phyloP scores from a whole-genome alignment of 495 filamentous ascomycete genomes.

The Halenospora varia region DNA sequence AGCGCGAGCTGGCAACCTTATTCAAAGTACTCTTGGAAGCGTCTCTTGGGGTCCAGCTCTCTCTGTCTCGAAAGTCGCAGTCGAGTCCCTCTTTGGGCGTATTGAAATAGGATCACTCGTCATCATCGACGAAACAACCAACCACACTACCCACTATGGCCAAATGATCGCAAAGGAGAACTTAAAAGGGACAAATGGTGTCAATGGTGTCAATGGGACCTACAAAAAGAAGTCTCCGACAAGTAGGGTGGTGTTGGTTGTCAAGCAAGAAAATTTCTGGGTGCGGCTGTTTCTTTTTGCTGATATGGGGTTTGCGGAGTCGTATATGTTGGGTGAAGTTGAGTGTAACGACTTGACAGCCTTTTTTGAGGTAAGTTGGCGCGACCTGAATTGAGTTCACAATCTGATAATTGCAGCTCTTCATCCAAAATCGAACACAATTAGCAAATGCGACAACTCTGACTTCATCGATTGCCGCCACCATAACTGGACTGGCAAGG shows the following conservation, averaged over 20 bases:
- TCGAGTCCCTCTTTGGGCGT: conserved; percentile 36
- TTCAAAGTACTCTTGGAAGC: conserved; percentile 33
- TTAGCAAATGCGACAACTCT: conserved; percentile 54
- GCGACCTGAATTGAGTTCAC: neutral
- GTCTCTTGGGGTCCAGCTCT: conserved; percentile 36
- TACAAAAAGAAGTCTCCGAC: neutral
- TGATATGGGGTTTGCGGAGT: conserved; percentile 72
- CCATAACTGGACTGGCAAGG: conserved; percentile 47
- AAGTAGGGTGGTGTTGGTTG: conserved; percentile 39
- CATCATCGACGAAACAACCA: conserved; percentile 35
- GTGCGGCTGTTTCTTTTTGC: conserved; percentile 58
- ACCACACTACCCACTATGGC: conserved; percentile 18
- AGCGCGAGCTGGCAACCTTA: conserved; percentile 19
- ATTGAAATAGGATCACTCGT: conserved; percentile 40
- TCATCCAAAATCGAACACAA: conserved; percentile 56
- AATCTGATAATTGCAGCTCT: conserved; percentile 38
- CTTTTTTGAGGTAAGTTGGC: conserved; percentile 55
- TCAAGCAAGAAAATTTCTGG: conserved; percentile 62
- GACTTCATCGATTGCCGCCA: conserved; percentile 51
- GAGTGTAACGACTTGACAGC: conserved; percentile 55
- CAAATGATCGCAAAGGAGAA: conserved; percentile 20
- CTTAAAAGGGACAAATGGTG: conserved; percentile 22
- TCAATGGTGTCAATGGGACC: conserved; percentile 18
- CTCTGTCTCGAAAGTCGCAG: conserved; percentile 32
- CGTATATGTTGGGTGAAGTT: conserved; percentile 67